Evolutionary conservation across 768 basidiomycete genomes (phyloP).

Genomic region (Lactarius pseudohatsudake): DNA sequence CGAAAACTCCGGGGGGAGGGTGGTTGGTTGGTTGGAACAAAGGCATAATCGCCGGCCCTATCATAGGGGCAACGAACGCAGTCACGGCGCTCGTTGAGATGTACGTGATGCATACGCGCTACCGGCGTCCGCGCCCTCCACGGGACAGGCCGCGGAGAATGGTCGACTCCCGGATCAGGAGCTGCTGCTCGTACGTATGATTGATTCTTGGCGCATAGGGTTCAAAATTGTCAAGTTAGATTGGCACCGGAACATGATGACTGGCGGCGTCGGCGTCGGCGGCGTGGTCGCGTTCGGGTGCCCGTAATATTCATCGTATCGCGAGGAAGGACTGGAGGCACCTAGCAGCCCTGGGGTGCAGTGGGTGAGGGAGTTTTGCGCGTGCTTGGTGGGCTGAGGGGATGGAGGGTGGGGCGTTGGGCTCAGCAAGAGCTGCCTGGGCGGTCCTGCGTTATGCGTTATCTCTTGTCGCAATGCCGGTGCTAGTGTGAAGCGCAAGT

Average conservation of each 20-base stretch:
- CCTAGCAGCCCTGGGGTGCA: constrained; percentile 50
- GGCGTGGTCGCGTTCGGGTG: constrained; percentile 41
- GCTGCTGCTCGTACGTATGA: constrained; percentile 46
- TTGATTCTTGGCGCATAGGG: constrained; percentile 50
- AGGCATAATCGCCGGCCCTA: constrained; percentile 29
- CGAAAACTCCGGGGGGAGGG: not conserved
- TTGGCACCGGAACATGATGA: constrained; percentile 46
- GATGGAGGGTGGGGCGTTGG: constrained; percentile 60
- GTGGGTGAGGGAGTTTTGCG: constrained; percentile 40
- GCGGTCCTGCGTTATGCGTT: constrained; percentile 40
- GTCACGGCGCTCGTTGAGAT: constrained; percentile 39
- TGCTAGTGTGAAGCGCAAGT: not conserved
- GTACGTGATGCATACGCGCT: constrained; percentile 58
- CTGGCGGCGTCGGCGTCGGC: constrained; percentile 29
- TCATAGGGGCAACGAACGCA: constrained; percentile 21
- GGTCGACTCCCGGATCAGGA: constrained; percentile 52
- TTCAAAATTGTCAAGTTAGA: constrained; percentile 41
- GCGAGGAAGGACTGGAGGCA: constrained; percentile 62
- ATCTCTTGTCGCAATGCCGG: constrained; percentile 34
- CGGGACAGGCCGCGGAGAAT: constrained; percentile 33
- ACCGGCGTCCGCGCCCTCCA: constrained; percentile 37
- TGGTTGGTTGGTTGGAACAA: not conserved
- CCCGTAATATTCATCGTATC: constrained; percentile 58
- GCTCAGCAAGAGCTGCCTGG: constrained; percentile 56
- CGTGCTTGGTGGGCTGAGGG: constrained; percentile 35